These are phyloP conservation scores for Acanthamoeba culbertsoni DNA, from an alignment of 208 protist species.

Conservation along the genomic window DNA sequence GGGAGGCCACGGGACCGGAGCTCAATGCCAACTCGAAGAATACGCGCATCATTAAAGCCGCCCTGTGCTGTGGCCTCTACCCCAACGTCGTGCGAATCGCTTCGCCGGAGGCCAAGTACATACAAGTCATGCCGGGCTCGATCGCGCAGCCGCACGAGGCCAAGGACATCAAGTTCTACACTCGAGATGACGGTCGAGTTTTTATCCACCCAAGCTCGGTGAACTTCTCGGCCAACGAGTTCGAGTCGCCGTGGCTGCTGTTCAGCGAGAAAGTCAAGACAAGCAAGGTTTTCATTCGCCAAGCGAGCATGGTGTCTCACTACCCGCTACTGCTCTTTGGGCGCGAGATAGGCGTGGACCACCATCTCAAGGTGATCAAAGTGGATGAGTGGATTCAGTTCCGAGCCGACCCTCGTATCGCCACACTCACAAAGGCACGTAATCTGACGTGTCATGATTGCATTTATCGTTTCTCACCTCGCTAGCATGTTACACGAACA, in stretches of 20 bases:
- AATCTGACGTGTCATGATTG: neutral
- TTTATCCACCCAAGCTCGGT: constrained; percentile 52
- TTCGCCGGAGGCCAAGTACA: neutral
- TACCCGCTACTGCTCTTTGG: constrained; percentile 93
- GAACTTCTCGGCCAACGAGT: constrained; percentile 23
- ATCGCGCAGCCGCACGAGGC: constrained; percentile 51
- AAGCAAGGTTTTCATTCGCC: constrained; percentile 89
- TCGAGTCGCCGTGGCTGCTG: constrained; percentile 82
- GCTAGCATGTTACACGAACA: neutral
- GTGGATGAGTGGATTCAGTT: constrained; percentile 73
- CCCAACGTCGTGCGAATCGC: constrained; percentile 88
- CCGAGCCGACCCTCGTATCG: constrained; percentile 58
- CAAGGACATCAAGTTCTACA: constrained; percentile 53
- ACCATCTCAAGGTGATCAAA: constrained; percentile 61
- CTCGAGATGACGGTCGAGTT: constrained; percentile 41
- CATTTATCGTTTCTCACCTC: neutral
- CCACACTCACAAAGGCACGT: constrained; percentile 69
- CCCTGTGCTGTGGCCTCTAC: constrained; percentile 93
- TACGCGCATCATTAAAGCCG: constrained; percentile 84
- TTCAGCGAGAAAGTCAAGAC: constrained; percentile 95
- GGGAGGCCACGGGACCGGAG: neutral
- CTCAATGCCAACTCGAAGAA: constrained; percentile 26
- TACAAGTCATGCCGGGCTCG: constrained; percentile 2
- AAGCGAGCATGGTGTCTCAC: constrained; percentile 89
- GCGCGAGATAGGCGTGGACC: constrained; percentile 72